Evolutionary conservation across 2,329 filamentous ascomycete genomes (phyloP), one percentile per base, ranked within the genome.

Genomic region (Aspergillus spinulosporus): DNA sequence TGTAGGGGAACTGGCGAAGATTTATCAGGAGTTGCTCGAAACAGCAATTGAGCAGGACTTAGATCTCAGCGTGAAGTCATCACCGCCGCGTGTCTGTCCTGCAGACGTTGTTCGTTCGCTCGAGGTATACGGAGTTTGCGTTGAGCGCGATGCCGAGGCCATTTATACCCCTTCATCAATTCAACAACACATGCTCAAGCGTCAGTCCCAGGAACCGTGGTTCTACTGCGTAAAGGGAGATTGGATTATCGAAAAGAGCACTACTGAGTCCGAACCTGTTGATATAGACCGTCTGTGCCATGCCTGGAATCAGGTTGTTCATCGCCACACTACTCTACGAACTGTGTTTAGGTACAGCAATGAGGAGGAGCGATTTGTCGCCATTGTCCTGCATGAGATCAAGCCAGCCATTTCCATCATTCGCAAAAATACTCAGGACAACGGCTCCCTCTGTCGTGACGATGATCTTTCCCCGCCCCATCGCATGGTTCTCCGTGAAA

Each of bases 121-220:
- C 4, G 11, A 37, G 34, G 9, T 12, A 8, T 4, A 37, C 34
- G 11, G 34, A 12, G 11, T 37, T 4, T 4, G 34, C 9, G 9
- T 37, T 12, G 34, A 37, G 36, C n/a, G 9, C 12, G 14, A 42
- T 39, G 43, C 52, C 34, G 54, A 56, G 14, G 28, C 11, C 3
- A 48, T 56, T 11, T 56, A 56, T n/a, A 42, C 49, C 6, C 32
- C 36, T 15, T 51, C 49, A 5, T 34, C 44, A 5, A 42, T 56
- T 3, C 54, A 56, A 11, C 49, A 52, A 7, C 29, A 45, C 15
- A 52, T 57, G 54, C 54, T 56, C 26, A 45, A 15, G 9, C 44
- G 52, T 3, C 52, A 54, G 39, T 21, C 15, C 26, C 14, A 31
- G 15, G 52, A 54, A 11, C 49, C 43, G 32, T 36, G 44, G 36